phyloP scores from a whole-genome alignment of 352 stramenopile genomes.

The Globisporangium canariense region DNA sequence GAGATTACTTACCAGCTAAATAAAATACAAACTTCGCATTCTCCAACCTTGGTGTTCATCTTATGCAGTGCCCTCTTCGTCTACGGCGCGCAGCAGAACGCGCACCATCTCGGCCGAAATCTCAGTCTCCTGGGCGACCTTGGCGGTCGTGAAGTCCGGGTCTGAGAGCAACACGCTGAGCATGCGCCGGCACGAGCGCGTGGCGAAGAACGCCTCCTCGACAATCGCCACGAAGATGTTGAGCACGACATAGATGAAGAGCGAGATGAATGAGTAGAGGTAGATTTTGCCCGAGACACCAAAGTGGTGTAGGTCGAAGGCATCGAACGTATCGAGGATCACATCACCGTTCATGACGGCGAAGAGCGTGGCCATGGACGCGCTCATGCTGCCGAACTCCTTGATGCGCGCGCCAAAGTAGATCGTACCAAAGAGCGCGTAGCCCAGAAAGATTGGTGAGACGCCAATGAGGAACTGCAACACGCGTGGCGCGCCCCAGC shows the following conservation, averaged over 20 bases:
- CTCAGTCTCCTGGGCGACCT: conserved; percentile 36
- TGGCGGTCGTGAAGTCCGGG: conserved; percentile 31
- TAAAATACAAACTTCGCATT: background rate
- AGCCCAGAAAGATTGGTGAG: conserved; percentile 86
- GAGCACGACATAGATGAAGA: conserved; percentile 93
- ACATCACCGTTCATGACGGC: conserved; percentile 90
- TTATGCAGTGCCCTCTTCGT: conserved; percentile 6
- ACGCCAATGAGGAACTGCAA: conserved; percentile 87
- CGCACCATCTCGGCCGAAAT: conserved; percentile 59
- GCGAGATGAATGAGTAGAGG: conserved; percentile 85
- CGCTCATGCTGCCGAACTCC: conserved; percentile 61
- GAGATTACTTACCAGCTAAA: background rate
- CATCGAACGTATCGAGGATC: conserved; percentile 89
- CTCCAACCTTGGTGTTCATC: background rate
- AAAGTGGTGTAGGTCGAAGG: conserved; percentile 71
- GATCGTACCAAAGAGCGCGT: conserved; percentile 85
- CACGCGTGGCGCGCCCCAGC: conserved; percentile 74
- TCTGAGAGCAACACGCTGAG: conserved; percentile 62
- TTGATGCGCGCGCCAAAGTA: conserved; percentile 85
- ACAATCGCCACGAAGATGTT: conserved; percentile 92
- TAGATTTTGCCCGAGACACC: conserved; percentile 71
- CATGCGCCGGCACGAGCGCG: conserved; percentile 52
- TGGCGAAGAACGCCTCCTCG: conserved; percentile 91
- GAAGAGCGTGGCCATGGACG: conserved; percentile 84
- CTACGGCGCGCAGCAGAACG: conserved; percentile 41